Evolutionary conservation across 116 monocot species (phyloP).

Genomic region (Trichopus zeylanicus): DNA sequence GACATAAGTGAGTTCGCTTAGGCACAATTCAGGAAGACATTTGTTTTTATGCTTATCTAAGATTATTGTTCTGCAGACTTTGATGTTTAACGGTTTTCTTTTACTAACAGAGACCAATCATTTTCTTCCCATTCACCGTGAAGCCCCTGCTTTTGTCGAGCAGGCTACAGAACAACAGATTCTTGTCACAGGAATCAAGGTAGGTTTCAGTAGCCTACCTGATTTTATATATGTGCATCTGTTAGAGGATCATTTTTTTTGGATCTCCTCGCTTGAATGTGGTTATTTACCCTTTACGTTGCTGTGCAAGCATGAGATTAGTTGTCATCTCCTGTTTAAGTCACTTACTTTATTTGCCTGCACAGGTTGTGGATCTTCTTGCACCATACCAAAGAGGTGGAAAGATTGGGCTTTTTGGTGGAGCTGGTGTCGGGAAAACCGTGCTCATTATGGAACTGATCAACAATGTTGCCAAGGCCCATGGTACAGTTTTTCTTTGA

Average conservation of each 20-base stretch:
- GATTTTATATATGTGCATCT: neutral
- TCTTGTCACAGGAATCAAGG: constrained; percentile 88
- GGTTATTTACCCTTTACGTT: too few species aligned
- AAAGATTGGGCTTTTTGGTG: constrained; percentile 83
- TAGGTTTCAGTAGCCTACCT: constrained; percentile 5
- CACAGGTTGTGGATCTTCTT: constrained; percentile 72
- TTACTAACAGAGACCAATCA: constrained; percentile 47
- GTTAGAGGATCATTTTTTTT: neutral
- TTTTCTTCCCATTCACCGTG: constrained; percentile 78
- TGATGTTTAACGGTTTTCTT: neutral
- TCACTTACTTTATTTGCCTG: neutral
- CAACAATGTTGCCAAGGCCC: constrained; percentile 84
- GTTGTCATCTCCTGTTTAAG: neutral
- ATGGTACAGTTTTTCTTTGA: constrained; percentile 31
- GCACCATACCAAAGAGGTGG: constrained; percentile 83
- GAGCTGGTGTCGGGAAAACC: constrained; percentile 78
- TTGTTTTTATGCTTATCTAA: too few species aligned
- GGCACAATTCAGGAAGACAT: too few species aligned
- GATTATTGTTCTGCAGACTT: too few species aligned
- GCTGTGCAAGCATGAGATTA: too few species aligned
- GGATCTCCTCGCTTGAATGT: neutral
- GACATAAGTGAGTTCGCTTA: constrained; percentile 55
- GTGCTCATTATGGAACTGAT: constrained; percentile 86
- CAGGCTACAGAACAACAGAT: constrained; percentile 84
- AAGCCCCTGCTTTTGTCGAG: constrained; percentile 81